These are phyloP conservation scores for Westerdykella sp. DNA, from an alignment of 2,329 filamentous ascomycete species.

Conservation along the genomic window DNA sequence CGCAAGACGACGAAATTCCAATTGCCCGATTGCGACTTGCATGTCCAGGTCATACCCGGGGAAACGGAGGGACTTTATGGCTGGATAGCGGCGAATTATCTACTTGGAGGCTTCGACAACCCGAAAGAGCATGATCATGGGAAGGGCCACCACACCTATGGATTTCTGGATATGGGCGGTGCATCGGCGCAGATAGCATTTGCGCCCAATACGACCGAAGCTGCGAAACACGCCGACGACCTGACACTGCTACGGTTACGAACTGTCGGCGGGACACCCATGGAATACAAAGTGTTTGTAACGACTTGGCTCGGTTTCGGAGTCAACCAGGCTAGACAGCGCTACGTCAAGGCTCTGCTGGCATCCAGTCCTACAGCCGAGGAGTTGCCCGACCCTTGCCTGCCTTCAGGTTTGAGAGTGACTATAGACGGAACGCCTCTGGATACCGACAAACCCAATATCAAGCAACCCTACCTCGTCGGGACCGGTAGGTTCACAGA, in stretches of 20 bases:
- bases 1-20: constrained; percentile 70
- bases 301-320: constrained; percentile 97
- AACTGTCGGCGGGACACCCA: constrained; percentile 67
- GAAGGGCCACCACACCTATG: constrained; percentile 88
- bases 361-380: constrained; percentile 56
- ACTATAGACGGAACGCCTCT: constrained; percentile 62
- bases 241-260: constrained; percentile 80
- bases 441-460: background rate
- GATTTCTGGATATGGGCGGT: constrained; percentile 97
- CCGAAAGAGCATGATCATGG: constrained; percentile 71
- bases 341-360: constrained; percentile 74
- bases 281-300: constrained; percentile 87
- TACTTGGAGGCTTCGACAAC: constrained; percentile 82
- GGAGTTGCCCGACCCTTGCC: constrained; percentile 83
- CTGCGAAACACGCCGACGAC: constrained; percentile 81
- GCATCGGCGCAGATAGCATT: constrained; percentile 98
- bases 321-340: constrained; percentile 82
- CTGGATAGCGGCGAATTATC: constrained; percentile 95
- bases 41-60: constrained; percentile 91
- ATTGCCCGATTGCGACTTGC: constrained; percentile 79
- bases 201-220: constrained; percentile 86
- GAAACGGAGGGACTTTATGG: constrained; percentile 95
- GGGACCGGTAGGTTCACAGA: constrained; percentile 85
- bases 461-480: constrained; percentile 54
- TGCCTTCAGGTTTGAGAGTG: constrained; percentile 70